Evolutionary conservation across 2,329 filamentous ascomycete genomes (phyloP), one percentile per base, ranked within the genome.

Genomic region (Aureobasidium sp.): DNA sequence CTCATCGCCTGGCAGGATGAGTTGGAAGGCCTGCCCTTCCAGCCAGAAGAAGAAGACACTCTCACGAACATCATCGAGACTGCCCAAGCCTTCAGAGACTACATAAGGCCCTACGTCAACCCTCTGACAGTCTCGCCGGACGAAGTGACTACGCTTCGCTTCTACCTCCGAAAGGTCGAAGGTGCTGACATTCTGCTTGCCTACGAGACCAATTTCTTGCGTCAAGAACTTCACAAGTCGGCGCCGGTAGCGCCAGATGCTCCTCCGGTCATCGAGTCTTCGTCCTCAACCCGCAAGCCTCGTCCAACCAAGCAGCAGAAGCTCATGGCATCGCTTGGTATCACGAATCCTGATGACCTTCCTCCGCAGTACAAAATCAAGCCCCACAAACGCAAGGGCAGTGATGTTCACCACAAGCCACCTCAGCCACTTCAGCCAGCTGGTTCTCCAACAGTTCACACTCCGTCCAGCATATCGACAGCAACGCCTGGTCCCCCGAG

Each of bases 271-370:
- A 77, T 95, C 8, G 86, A 95, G 57, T 80, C 85, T 14, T 97
- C 91, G 0, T 80, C 90, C 58, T 96, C 90, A 45, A 98, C 93
- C 4, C 81, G 93, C 55, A 98, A 98, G 70, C 93, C 93, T 35
- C 84, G 93, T 7, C 93, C 93, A 7, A 98, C 93, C 0, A 98
- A 98, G 71, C 81, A 96, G 59, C 91, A 97, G 68, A 97, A 96
- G 73, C 80, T 97, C 63, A 85, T 98, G 75, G 83, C 83, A 1
- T 86, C 93, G 62, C 82, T 93, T 57, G 90, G 90, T 2, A 88
- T 97, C 11, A 85, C 90, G 3, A 89, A 94, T 60, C 88, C 89
- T 0, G 91, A 97, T 51, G 88, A 96, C 60, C 77, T 98, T 4
- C 93, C 93, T 0, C 84, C 90, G 57, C 83, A 87, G 60, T 79